phyloP scores from a whole-genome alignment of 257 asterid genomes.

The Penstemon eatonii region DNA sequence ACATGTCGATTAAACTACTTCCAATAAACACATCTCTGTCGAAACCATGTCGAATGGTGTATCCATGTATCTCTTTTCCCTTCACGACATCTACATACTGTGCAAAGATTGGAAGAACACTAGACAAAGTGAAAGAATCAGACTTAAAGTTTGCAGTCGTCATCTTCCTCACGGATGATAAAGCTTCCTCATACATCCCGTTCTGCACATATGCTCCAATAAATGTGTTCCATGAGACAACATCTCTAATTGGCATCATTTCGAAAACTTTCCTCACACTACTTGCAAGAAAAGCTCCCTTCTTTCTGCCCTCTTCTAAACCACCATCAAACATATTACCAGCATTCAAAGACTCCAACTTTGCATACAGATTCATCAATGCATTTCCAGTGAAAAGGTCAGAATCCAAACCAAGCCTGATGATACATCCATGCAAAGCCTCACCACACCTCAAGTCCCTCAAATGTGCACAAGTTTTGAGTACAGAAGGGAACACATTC shows the following conservation, averaged over 20 bases:
- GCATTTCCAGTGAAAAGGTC: slow-evolving; percentile 92
- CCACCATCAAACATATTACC: slow-evolving; percentile 44
- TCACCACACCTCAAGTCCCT: slow-evolving; percentile 68
- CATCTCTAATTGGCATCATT: slow-evolving; percentile 65
- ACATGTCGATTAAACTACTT: slow-evolving; percentile 93
- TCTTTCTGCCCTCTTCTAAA: slow-evolving; percentile 28
- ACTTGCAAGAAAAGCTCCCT: slow-evolving; percentile 33
- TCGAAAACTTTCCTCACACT: slow-evolving; percentile 73
- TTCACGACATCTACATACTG: slow-evolving; percentile 50
- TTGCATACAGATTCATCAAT: slow-evolving; percentile 81
- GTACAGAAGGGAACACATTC: slow-evolving; percentile 78
- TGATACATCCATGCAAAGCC: slow-evolving; percentile 67
- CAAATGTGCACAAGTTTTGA: slow-evolving; percentile 66
- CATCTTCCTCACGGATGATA: slow-evolving; percentile 65
- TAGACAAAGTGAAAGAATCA: slow-evolving; percentile 75
- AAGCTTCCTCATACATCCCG: slow-evolving; percentile 59
- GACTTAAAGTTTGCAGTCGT: slow-evolving; percentile 60
- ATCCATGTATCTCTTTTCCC: slow-evolving; percentile 92
- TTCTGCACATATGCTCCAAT: slow-evolving; percentile 64
- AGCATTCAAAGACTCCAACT: slow-evolving; percentile 47
- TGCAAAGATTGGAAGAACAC: slow-evolving; percentile 66
- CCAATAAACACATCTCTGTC: slow-evolving; percentile 63
- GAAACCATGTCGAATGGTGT: slow-evolving; percentile 58
- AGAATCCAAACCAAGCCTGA: slow-evolving; percentile 60
- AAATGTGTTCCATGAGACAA: slow-evolving; percentile 89